Conservation (phyloP, 2,329 filamentous ascomycete species). For the Fusarium decemcellulare region DNA sequence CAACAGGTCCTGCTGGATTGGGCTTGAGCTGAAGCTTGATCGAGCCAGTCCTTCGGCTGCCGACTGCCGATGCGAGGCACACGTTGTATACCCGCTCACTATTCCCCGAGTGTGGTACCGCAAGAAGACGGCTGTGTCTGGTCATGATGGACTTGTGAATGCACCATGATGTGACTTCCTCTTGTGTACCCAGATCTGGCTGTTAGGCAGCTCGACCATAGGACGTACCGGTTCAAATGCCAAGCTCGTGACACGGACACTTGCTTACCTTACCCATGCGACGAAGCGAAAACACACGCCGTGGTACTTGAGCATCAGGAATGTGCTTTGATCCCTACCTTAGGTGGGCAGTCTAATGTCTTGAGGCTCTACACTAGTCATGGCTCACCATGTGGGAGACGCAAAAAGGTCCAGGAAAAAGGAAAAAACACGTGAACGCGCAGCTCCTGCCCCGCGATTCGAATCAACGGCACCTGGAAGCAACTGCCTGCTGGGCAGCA, state of each 20-base stretch:
- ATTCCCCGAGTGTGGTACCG: not conserved
- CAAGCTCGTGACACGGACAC: not conserved
- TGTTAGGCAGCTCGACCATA: no score
- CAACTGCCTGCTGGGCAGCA: not conserved
- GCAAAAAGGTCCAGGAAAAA: constrained; percentile 18
- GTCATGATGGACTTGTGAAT: not conserved
- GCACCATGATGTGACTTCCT: not conserved
- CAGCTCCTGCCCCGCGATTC: constrained; percentile 36
- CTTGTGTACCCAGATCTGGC: not conserved
- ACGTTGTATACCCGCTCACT: not conserved
- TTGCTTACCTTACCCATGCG: constrained; percentile 14
- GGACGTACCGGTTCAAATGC: not conserved
- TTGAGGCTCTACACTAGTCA: constrained; percentile 6
- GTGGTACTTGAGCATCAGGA: not conserved
- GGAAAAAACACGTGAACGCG: constrained; percentile 24
- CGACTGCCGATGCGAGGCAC: constrained; percentile 6
- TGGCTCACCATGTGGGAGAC: constrained; percentile 8
- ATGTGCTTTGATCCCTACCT: not conserved
- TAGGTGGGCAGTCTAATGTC: not conserved
- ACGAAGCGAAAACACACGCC: not conserved
- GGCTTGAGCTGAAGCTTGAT: not conserved
- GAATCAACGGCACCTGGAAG: not conserved
- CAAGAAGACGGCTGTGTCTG: not conserved
- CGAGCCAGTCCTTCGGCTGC: not conserved
- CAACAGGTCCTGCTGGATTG: not conserved